phyloP scores from a whole-genome alignment of 768 basidiomycete species.

The Suillus spraguei region DNA sequence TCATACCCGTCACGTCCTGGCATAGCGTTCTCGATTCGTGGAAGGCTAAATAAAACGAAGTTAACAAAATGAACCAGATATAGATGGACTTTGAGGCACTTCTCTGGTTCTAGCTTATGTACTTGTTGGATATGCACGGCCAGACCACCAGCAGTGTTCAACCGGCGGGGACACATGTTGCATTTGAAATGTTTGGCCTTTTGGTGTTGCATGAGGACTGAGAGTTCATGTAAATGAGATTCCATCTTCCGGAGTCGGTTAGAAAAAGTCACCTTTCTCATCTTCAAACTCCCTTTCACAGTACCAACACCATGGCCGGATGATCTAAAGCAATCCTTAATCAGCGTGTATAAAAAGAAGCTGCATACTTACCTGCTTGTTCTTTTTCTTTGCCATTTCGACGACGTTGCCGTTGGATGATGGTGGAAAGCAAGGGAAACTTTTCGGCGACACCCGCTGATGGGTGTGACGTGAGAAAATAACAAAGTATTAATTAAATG shows the following conservation, averaged over 20 bases:
- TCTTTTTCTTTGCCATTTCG: conserved; percentile 58
- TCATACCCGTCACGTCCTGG: conserved; percentile 98
- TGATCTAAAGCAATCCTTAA: conserved; percentile 48
- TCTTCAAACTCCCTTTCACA: conserved; percentile 99
- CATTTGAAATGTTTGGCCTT: conserved; percentile 99
- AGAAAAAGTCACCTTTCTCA: conserved; percentile 78
- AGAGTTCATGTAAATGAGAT: conserved; percentile 7
- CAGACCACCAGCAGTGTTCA: conserved; percentile 97
- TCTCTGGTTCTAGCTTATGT: conserved; percentile 97
- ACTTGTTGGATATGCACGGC: conserved; percentile 99
- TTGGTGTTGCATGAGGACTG: conserved; percentile 98
- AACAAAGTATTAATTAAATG: not conserved
- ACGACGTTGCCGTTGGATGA: conserved; percentile 12
- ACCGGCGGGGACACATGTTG: conserved; percentile 88
- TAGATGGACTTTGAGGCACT: conserved; percentile 28
- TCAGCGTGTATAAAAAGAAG: not conserved
- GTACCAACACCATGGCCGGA: conserved; percentile 98
- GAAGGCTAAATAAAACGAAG: conserved; percentile 44
- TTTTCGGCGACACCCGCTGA: conserved; percentile 12
- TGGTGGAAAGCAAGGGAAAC: conserved; percentile 18
- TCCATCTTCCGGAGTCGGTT: not conserved
- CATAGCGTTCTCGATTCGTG: conserved; percentile 95
- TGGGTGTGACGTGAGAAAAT: conserved; percentile 20
- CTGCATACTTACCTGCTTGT: conserved; percentile 41
- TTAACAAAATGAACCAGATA: conserved; percentile 5